These are phyloP conservation scores for Kwoniella shivajii DNA, from an alignment of 1,284 basidiomycete genomes.

Conservation along the genomic window DNA sequence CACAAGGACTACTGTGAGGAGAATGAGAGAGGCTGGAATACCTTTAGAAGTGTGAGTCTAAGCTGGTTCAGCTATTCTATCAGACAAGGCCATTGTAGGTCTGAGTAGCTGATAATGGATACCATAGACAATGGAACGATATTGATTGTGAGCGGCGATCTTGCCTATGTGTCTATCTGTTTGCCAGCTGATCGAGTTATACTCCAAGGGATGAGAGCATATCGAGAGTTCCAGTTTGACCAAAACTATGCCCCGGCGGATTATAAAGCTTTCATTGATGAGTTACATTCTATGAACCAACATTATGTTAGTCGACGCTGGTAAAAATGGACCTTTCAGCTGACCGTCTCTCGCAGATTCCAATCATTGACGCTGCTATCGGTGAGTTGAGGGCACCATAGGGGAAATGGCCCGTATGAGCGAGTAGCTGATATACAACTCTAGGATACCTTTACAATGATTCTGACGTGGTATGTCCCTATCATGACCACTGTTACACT, in stretches of 20 bases:
- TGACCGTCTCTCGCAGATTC: constrained; percentile 16
- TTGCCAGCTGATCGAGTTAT: background rate
- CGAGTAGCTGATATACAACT: background rate
- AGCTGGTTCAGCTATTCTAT: background rate
- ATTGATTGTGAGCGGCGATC: constrained; percentile 56
- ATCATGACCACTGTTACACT: background rate
- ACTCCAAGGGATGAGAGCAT: constrained; percentile 59
- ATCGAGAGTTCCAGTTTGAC: constrained; percentile 37
- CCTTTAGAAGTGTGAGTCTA: constrained; percentile 34
- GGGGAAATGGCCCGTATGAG: no score
- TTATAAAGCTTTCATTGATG: constrained; percentile 63
- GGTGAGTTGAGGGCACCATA: constrained; percentile 10
- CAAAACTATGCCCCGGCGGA: constrained; percentile 44
- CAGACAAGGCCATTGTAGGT: background rate
- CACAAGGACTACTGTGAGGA: constrained; percentile 32
- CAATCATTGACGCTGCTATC: constrained; percentile 43
- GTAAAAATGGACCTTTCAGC: background rate
- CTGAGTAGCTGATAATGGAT: background rate
- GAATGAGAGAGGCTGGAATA: constrained; percentile 35
- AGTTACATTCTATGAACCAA: constrained; percentile 61
- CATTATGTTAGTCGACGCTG: constrained; percentile 54
- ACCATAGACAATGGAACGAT: constrained; percentile 31
- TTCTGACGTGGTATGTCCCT: constrained; percentile 38
- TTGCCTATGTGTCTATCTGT: background rate
- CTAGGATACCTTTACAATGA: constrained; percentile 19